Evolutionary conservation across 2,329 filamentous ascomycete genomes (phyloP).

Genomic region (Fusarium sp.): DNA sequence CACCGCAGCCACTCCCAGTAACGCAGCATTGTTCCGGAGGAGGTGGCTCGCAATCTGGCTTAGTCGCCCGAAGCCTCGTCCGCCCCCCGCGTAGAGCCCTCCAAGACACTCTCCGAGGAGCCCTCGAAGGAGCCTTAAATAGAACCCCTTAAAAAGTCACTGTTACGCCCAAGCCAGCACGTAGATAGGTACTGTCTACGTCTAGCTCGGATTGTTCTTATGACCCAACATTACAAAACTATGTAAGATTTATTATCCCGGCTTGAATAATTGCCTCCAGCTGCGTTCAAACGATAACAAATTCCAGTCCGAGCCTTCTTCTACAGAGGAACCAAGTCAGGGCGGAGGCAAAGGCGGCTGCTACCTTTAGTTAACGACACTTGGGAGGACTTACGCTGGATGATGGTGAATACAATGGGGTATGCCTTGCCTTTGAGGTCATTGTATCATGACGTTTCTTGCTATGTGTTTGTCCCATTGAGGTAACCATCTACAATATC

Average conservation of each 20-base stretch:
- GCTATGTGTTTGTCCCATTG: constrained; percentile 9
- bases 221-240: constrained; percentile 10
- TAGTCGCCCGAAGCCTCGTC: background rate
- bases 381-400: constrained; percentile 12
- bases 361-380: constrained; percentile 15
- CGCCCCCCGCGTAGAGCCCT: background rate
- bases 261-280: constrained; percentile 12
- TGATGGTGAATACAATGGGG: constrained; percentile 9
- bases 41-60: background rate
- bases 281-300: constrained; percentile 18
- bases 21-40: constrained; percentile 10
- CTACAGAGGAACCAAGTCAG: constrained; percentile 15
- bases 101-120: constrained; percentile 11
- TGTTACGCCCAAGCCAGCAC: constrained; percentile 9
- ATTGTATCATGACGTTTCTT: constrained; percentile 13
- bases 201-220: constrained; percentile 20
- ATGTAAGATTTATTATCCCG: constrained; percentile 18
- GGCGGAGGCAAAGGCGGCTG: constrained; percentile 13
- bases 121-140: constrained; percentile 9
- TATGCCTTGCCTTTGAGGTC: constrained; percentile 8
- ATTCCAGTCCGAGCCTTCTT: constrained; percentile 16
- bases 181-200: constrained; percentile 11
- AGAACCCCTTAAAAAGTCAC: constrained; percentile 7
- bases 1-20: constrained; percentile 12
- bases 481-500: constrained; percentile 13